Conservation (phyloP, 441 rosid species). For the Lepidium campestre region DNA sequence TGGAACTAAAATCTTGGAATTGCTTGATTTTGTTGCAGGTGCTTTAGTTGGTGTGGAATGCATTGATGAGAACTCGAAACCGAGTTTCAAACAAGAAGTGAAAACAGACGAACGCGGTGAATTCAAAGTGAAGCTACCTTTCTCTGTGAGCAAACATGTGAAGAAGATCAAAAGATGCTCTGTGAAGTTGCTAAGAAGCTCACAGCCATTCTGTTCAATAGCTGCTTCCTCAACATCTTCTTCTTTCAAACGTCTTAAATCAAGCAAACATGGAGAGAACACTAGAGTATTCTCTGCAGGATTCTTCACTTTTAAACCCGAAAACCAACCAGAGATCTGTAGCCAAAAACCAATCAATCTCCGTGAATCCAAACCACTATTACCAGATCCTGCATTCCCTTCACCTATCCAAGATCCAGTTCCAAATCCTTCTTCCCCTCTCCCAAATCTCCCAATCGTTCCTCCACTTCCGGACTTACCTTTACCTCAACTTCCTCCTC, state of each 20-base stretch:
- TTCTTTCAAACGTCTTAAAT: conserved; percentile 47
- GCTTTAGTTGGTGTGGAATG: conserved; percentile 78
- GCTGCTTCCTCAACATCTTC: conserved; percentile 61
- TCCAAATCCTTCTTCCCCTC: conserved; percentile 26
- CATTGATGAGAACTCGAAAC: conserved; percentile 33
- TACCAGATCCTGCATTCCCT: conserved; percentile 28
- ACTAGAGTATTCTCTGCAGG: conserved; percentile 75
- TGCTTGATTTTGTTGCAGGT: conserved; percentile 38
- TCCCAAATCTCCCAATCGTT: conserved; percentile 45
- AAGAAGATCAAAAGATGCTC: conserved; percentile 58
- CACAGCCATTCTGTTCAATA: conserved; percentile 61
- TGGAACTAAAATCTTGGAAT: background rate
- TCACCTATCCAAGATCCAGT: conserved; percentile 18
- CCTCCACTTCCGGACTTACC: conserved; percentile 52
- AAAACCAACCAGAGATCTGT: conserved; percentile 54
- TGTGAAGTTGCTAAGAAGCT: conserved; percentile 55
- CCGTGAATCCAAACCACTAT: background rate
- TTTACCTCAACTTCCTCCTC: conserved; percentile 45
- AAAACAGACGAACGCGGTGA: conserved; percentile 69
- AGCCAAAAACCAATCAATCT: conserved; percentile 45
- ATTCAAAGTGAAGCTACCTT: conserved; percentile 63
- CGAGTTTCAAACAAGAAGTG: conserved; percentile 46
- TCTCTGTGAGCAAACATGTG: conserved; percentile 55
- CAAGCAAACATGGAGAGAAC: conserved; percentile 36
- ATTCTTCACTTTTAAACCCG: conserved; percentile 74